Evolutionary conservation across 345 rosid species (phyloP).

Genomic region (Hevea brasiliensis): DNA sequence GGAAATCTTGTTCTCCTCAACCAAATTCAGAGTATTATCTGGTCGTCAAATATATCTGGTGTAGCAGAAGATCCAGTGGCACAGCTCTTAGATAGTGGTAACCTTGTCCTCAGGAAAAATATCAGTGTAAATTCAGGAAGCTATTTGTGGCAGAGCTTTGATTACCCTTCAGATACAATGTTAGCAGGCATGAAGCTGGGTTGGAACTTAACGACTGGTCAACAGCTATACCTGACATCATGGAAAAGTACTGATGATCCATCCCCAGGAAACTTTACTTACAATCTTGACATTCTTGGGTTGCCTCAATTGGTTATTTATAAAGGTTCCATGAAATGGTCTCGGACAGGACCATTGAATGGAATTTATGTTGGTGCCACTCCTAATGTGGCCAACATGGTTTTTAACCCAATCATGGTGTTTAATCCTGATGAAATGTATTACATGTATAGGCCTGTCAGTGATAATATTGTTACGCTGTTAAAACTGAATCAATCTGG

Average conservation of each 20-base stretch:
- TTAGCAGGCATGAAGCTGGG: slow-evolving; percentile 4
- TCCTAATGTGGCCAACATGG: not conserved
- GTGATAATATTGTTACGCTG: not conserved
- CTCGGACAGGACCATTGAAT: slow-evolving; percentile 39
- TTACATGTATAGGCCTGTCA: not conserved
- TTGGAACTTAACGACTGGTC: not conserved
- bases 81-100: slow-evolving; percentile 7
- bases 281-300: slow-evolving; percentile 19
- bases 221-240: slow-evolving; percentile 27
- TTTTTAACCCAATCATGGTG: not conserved
- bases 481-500: not conserved
- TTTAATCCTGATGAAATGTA: not conserved
- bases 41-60: not conserved
- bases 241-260: slow-evolving; percentile 42
- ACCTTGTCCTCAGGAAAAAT: not conserved
- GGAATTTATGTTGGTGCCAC: slow-evolving; percentile 26
- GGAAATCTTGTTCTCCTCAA: slow-evolving; percentile 3
- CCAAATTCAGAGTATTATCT: not conserved
- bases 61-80: not conserved
- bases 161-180: not conserved
- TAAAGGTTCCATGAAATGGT: slow-evolving; percentile 16
- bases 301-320: slow-evolving; percentile 26
- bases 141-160: too few species aligned
- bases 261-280: slow-evolving; percentile 35
- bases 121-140: not conserved